Base-by-base conservation (phyloP, 768 basidiomycete species). In the Tremella mesenterica region DNA sequence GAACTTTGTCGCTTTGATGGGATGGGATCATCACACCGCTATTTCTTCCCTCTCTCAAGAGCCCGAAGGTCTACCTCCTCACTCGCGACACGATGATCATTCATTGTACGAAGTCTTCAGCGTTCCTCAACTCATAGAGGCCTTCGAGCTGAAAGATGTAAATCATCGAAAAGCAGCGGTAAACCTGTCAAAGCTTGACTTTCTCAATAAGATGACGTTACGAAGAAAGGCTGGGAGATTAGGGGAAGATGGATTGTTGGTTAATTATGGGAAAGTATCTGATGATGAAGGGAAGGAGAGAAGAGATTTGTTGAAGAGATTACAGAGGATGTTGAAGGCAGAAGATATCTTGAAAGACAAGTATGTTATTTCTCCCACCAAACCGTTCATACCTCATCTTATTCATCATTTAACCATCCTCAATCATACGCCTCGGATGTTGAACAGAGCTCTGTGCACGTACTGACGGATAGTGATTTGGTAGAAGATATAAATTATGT, bases 1-100 rank as follows among this genome's bases (percentile, higher is more conserved):
- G 23, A 97, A 97, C 65, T 97, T 92, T 84, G 79, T 96, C 7
- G 88, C 88, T 4, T 76, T 97, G 16, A 84, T 88, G n/a, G 92
- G 95, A 0, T 96, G 92, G 88, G 88, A 90, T 21, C 81, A 79
- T 9, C 77, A 79, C 8, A 44, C 58, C 6, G 64, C 67, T 14
- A 34, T 63, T 10, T 77, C 77, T 50, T 62, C 52, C 18, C 48
- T 57, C 33, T 26, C 25, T 16, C 13, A 33, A 34, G 8, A 31
- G 31, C 18, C 53, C 21, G 8, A 53, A 14, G 31, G 48, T 3
- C 55, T 61, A 4, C 58, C 57, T 13, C 58, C 56, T 0, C 58
- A 57, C 18, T 50, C 52, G 12, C 74, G 29, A 48, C 68, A 36
- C 48, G 70, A 62, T 51, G 56, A 47, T 46, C 53, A 57, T 54